phyloP scores from a whole-genome alignment of 352 stramenopile species.

The Pythium vanterpoolii region DNA sequence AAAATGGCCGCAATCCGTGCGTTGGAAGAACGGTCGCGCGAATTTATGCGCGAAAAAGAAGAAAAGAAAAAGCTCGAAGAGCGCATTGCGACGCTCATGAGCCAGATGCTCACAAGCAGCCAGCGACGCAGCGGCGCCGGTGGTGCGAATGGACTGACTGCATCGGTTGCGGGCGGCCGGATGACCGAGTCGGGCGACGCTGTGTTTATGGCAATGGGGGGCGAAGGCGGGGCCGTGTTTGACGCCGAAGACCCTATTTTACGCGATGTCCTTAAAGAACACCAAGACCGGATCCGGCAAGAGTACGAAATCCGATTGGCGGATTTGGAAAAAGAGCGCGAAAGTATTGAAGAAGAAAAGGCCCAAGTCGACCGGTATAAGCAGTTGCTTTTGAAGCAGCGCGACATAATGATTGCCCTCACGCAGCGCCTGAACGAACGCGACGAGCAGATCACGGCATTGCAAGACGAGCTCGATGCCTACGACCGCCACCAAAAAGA shows the following conservation, averaged over 20 bases:
- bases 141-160: constrained; percentile 1
- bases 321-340: constrained; percentile 92
- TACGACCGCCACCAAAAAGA: constrained; percentile 92
- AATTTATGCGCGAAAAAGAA: constrained; percentile 96
- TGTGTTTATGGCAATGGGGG: constrained; percentile 12
- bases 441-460: constrained; percentile 94
- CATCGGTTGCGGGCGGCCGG: not conserved
- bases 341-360: constrained; percentile 94
- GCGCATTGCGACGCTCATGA: constrained; percentile 89
- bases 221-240: constrained; percentile 27
- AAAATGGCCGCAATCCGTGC: constrained; percentile 94
- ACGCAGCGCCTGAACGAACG: constrained; percentile 94
- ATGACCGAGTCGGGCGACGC: constrained; percentile 13
- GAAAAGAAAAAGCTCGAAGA: constrained; percentile 94
- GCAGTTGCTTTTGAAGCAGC: constrained; percentile 94
- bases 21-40: constrained; percentile 85
- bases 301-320: constrained; percentile 90
- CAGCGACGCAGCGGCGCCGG: constrained; percentile 30
- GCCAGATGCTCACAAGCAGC: constrained; percentile 90
- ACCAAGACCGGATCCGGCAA: constrained; percentile 88
- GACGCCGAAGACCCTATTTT: constrained; percentile 79
- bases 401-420: constrained; percentile 96
- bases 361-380: constrained; percentile 96
- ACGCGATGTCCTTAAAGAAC: constrained; percentile 82
- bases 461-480: constrained; percentile 94